Evolutionary conservation across 352 stramenopile species (phyloP).

Genomic region (Phytopythium montanum): DNA sequence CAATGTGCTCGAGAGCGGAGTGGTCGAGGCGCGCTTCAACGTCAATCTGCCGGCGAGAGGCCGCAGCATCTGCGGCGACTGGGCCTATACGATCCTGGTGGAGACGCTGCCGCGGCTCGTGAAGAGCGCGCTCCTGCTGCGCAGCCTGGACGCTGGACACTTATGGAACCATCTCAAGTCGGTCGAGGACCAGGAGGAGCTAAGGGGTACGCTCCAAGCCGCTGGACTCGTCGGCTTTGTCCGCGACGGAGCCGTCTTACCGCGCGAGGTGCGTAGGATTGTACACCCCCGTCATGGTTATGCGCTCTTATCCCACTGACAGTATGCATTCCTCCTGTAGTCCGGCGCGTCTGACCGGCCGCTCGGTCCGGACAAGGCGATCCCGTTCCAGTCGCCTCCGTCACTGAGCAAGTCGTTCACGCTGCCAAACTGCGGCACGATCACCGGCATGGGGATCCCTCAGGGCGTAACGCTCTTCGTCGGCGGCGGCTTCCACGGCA

Average conservation of each 20-base stretch:
- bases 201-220: slow-evolving; percentile 81
- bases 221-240: slow-evolving; percentile 92
- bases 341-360: slow-evolving; percentile 62
- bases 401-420: slow-evolving; percentile 81
- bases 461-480: slow-evolving; percentile 95
- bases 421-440: slow-evolving; percentile 77
- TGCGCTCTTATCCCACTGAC: neutral
- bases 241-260: slow-evolving; percentile 90
- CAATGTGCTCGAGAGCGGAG: slow-evolving; percentile 67
- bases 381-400: slow-evolving; percentile 86
- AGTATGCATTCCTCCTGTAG: slow-evolving; percentile 7
- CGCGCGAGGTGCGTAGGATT: slow-evolving; percentile 42
- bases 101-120: slow-evolving; percentile 88
- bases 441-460: slow-evolving; percentile 94
- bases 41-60: slow-evolving; percentile 94
- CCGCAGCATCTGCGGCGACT: slow-evolving; percentile 92
- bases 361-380: slow-evolving; percentile 32
- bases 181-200: slow-evolving; percentile 91
- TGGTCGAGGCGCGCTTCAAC: slow-evolving; percentile 92
- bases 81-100: slow-evolving; percentile 90
- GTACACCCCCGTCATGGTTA: neutral
- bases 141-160: slow-evolving; percentile 56
- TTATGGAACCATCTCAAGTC: slow-evolving; percentile 88
- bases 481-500: slow-evolving; percentile 97
- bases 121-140: slow-evolving; percentile 68